Evolutionary conservation across 495 filamentous ascomycete species (phyloP), one percentile per base, ranked within the genome.

Genomic region (Lasiosphaeria hispida): DNA sequence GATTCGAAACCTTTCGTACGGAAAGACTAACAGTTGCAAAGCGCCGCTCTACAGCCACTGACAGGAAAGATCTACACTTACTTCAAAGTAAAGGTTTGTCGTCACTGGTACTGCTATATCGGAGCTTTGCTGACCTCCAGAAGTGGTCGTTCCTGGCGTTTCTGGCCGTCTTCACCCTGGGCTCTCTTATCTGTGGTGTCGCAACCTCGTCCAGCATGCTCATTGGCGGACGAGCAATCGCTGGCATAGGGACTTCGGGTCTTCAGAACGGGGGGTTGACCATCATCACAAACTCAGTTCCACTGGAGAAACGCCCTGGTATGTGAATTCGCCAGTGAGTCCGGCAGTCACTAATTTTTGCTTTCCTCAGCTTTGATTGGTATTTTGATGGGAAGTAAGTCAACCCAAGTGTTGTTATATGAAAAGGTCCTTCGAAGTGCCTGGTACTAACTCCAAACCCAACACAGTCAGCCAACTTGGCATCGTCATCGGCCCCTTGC

Each of bases 141-240:
- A 33, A 49, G 47, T 49, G 47, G 47, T 11, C 47, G 1, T 82
- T 76, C 40, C 43, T 80, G 7, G 35, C 60, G 9, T 73, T 73
- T 18, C 63, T 77, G 11, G 8, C 63, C 14, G 30, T 79, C 38
- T 80, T 78, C 55, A 70, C 76, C 49, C 17, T 77, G 11, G 81
- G 80, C 0, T 82, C 79, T 18, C 68, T 72, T 0, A 23, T 83
- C 17, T 83, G 80, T 43, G 81, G 74, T 33, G 74, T 68, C n/a
- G 79, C 80, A 2, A 69, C 66, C 0, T 72, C 64, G 5, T 78
- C 76, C 7, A 53, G 42, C 15, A 73, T 75, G 43, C 60, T 83
- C 13, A 82, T 83, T 35, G 60, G 76, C 17, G 80, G 81, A 1
- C 72, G 80, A 15, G 77, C 77, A 10, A 60, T 84, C 11, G 80